Evolutionary conservation across 2,329 filamentous ascomycete genomes (phyloP), one percentile per base, ranked within the genome.

Genomic region (Zymoseptoria pseudotritici): DNA sequence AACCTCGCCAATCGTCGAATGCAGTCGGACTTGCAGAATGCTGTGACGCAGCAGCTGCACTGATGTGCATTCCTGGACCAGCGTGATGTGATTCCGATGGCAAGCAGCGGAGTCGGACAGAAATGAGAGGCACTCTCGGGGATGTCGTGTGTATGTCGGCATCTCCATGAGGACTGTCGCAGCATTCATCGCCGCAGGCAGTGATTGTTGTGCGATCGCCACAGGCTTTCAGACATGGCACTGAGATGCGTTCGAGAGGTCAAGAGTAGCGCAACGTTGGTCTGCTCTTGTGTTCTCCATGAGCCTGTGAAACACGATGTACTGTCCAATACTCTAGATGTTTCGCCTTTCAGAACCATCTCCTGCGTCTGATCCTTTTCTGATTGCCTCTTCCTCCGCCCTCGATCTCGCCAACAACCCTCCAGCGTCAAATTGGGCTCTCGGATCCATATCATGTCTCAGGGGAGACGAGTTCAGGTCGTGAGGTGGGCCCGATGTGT

Each of bases 331-430:
- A n/a, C 36, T 46, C 11, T 46, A 46, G 13, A 26, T 13, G 53
- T 63, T 57, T 11, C 57, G 46, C 52, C 55, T 50, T 20, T 53
- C 36, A 22, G 57, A 49, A 29, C 54, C 42, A 49, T 56, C 64
- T 17, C 64, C 62, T 22, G 62, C 62, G 24, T 59, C 59, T 1
- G 61, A 49, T 26, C 63, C 64, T 24, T 59, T 62, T 49, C 64
- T 55, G 21, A 29, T 29, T 29, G 59, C 58, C 46, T 54, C 55
- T 51, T 63, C 62, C 50, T 63, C 64, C 24, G 57, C 56, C 22
- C 64, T 60, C n/a, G 64, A 56, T 21, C 62, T 56, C 3, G 59
- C 53, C 17, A 65, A 42, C 3, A 53, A 55, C 3, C 53, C 58
- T 24, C 58, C 55, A 21, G 63, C 52, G 20, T 57, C 49, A 19